phyloP scores from a whole-genome alignment of 2,329 filamentous ascomycete genomes.

The Arthroderma uncinatum region DNA sequence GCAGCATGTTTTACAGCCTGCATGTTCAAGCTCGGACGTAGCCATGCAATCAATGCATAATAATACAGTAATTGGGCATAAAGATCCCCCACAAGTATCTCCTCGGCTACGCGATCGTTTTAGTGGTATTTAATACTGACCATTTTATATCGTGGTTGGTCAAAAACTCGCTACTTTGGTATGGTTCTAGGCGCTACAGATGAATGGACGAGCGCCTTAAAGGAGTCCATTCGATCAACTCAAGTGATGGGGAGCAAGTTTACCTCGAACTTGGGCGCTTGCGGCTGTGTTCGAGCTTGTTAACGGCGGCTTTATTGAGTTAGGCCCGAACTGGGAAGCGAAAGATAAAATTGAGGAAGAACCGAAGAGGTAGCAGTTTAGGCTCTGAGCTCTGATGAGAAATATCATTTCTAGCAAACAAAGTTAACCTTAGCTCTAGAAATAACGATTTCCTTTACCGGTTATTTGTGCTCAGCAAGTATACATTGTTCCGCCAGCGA shows the following conservation, averaged over 20 bases:
- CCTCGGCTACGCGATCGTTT: too few relatives aligned
- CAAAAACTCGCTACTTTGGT: too few relatives aligned
- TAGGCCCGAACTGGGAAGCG: slow-evolving; percentile 14
- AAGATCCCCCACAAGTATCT: too few relatives aligned
- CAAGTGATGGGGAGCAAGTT: slow-evolving; percentile 10
- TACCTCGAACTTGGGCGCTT: slow-evolving; percentile 13
- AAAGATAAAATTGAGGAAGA: too few relatives aligned
- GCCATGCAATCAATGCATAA: too few relatives aligned
- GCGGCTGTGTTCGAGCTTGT: slow-evolving; percentile 14
- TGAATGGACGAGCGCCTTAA: slow-evolving; percentile 13
- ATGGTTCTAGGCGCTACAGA: slow-evolving; percentile 10
- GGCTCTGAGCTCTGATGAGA: not conserved
- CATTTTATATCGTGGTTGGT: too few relatives aligned
- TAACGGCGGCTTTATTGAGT: slow-evolving; percentile 12
- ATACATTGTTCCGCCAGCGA: slow-evolving; percentile 7
- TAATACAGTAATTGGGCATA: too few relatives aligned
- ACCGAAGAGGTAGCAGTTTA: not conserved
- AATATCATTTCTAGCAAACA: not conserved
- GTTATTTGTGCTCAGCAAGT: too few relatives aligned
- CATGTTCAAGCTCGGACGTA: too few relatives aligned
- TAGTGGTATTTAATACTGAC: too few relatives aligned
- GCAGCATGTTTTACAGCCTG: too few relatives aligned
- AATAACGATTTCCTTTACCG: too few relatives aligned
- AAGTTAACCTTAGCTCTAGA: not conserved
- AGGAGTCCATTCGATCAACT: slow-evolving; percentile 10